These are phyloP conservation scores for Ephemerocybe angulata DNA, from an alignment of 768 basidiomycete genomes.

Conservation along the genomic window DNA sequence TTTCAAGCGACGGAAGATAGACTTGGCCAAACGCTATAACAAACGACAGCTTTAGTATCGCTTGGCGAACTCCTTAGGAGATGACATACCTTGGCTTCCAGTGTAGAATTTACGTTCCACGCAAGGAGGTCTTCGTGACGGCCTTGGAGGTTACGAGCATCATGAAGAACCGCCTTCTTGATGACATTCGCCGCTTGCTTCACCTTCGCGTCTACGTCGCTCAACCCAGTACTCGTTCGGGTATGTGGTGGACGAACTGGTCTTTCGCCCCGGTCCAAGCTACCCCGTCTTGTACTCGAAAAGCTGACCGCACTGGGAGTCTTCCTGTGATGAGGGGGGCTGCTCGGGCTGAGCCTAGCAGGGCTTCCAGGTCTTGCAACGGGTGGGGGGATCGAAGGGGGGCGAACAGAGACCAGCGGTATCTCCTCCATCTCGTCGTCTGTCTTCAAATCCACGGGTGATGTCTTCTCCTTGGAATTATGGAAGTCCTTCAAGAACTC, in stretches of 20 bases:
- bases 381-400: no score
- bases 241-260: no score
- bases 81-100: slow-evolving; percentile 62
- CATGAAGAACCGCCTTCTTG: slow-evolving; percentile 69
- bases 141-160: slow-evolving; percentile 67
- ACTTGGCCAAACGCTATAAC: slow-evolving; percentile 59
- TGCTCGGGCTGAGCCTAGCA: background rate
- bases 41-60: background rate
- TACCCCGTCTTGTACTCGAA: no score
- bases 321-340: background rate
- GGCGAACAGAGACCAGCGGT: background rate
- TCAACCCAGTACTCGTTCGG: slow-evolving; percentile 10
- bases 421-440: background rate
- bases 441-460: no score
- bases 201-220: slow-evolving; percentile 16
- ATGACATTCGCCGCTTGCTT: slow-evolving; percentile 60
- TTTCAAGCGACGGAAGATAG: slow-evolving; percentile 62
- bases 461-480: no score
- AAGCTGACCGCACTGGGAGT: slow-evolving; percentile 5
- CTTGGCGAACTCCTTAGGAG: background rate
- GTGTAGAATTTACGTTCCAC: slow-evolving; percentile 53
- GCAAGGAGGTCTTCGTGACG: slow-evolving; percentile 40
- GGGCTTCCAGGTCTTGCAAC: background rate
- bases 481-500: no score
- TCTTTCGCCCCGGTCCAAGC: no score